phyloP scores from a whole-genome alignment of 495 filamentous ascomycete genomes.

The Cercophora scortea region DNA sequence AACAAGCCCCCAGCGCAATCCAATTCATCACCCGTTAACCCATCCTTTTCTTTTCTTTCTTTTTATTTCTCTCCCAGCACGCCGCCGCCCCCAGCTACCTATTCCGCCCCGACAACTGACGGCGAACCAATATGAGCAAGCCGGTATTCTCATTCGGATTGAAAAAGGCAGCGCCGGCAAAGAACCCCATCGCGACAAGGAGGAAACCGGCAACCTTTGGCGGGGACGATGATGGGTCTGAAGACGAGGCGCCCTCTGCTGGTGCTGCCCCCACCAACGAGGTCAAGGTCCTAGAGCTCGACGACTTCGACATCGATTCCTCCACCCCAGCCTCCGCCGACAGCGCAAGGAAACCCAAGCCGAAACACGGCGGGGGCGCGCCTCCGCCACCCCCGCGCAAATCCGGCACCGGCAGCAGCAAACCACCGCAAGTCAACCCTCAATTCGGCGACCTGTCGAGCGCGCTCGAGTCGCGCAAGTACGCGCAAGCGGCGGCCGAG shows the following conservation, averaged over 20 bases:
- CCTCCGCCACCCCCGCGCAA: conserved; percentile 6
- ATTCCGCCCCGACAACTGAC: background rate
- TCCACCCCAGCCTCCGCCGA: background rate
- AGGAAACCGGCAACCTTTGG: conserved; percentile 21
- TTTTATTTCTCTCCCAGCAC: no score
- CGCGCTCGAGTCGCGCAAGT: conserved; percentile 44
- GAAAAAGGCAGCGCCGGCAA: conserved; percentile 12
- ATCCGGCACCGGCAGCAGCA: background rate
- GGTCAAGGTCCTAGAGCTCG: conserved; percentile 16
- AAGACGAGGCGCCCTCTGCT: conserved; percentile 3
- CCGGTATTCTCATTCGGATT: conserved; percentile 29
- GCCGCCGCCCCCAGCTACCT: background rate
- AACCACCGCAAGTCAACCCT: conserved; percentile 14
- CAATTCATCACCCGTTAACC: background rate
- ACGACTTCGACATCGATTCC: conserved; percentile 4
- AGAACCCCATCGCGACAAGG: background rate
- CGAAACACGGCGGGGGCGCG: background rate
- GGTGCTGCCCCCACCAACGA: background rate
- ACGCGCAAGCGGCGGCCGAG: conserved; percentile 49
- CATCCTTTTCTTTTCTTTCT: background rate
- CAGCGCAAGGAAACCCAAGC: background rate
- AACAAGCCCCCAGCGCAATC: background rate
- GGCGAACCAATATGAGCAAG: conserved; percentile 12
- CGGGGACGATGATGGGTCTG: conserved; percentile 18
- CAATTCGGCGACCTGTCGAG: conserved; percentile 48